Evolutionary conservation across 2,329 filamentous ascomycete species (phyloP).

Genomic region (Parascedosporium putredinis): DNA sequence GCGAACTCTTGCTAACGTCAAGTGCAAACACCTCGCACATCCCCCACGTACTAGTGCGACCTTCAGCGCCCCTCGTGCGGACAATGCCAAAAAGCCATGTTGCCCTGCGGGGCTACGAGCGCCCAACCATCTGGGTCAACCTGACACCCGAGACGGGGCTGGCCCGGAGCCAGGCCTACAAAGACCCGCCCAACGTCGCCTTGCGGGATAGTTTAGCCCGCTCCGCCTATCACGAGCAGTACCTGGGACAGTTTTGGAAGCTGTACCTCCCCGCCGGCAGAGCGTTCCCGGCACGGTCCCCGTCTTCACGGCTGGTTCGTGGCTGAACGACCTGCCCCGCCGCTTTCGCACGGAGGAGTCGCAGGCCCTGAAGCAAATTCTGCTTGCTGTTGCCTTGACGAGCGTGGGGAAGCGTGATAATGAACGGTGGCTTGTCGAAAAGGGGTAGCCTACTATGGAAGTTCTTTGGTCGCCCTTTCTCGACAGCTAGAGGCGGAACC

Average conservation of each 20-base stretch:
- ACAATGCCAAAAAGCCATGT: slow-evolving; percentile 12
- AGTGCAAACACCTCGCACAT: no score
- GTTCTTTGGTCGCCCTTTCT: slow-evolving; percentile 1
- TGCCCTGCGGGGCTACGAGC: slow-evolving; percentile 13
- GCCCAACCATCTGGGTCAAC: slow-evolving; percentile 14
- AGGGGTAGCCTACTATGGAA: slow-evolving; percentile 11
- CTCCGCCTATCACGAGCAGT: slow-evolving; percentile 11
- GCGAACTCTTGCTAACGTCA: no score
- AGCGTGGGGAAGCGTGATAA: slow-evolving; percentile 9
- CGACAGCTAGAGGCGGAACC: background rate
- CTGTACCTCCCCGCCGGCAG: slow-evolving; percentile 11
- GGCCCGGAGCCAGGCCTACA: background rate
- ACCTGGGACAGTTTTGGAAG: slow-evolving; percentile 13
- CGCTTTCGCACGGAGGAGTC: slow-evolving; percentile 7
- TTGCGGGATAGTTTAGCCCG: slow-evolving; percentile 7
- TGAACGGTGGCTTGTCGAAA: slow-evolving; percentile 11
- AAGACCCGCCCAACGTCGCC: background rate
- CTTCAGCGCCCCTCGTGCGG: slow-evolving; percentile 12
- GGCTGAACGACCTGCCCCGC: slow-evolving; percentile 9
- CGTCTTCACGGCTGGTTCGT: slow-evolving; percentile 9
- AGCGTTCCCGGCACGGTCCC: background rate
- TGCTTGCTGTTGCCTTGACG: slow-evolving; percentile 10
- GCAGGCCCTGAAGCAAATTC: background rate
- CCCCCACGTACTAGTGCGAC: slow-evolving; percentile 15
- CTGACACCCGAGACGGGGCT: background rate